phyloP scores from a whole-genome alignment of 306 rosid genomes.

The Quercus dentata region DNA sequence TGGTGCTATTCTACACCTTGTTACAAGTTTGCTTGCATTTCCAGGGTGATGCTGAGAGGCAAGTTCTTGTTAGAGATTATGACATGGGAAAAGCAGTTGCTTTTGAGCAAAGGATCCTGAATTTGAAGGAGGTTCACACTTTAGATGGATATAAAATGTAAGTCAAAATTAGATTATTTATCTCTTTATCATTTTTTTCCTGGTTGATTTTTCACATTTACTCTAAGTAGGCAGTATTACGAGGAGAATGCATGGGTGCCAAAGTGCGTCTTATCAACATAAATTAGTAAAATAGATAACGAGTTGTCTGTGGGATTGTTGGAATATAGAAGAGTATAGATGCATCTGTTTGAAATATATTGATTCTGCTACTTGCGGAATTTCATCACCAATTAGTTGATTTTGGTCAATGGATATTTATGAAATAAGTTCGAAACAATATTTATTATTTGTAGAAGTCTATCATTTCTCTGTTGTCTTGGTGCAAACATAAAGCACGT shows the following conservation, averaged over 20 bases:
- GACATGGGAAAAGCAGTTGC: conserved; percentile 73
- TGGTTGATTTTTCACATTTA: not conserved
- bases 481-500: not conserved
- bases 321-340: not conserved
- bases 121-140: conserved; percentile 79
- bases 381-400: not conserved
- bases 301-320: not conserved
- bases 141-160: conserved; percentile 69
- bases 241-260: not conserved
- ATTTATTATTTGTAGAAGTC: not conserved
- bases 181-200: not conserved
- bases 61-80: conserved; percentile 72
- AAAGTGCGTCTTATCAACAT: not conserved
- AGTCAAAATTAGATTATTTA: conserved; percentile 18
- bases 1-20: not conserved
- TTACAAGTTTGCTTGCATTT: conserved; percentile 22
- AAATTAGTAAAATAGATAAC: not conserved
- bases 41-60: conserved; percentile 85
- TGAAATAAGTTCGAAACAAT: not conserved
- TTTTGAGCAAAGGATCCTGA: conserved; percentile 62
- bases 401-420: not conserved
- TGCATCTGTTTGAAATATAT: not conserved
- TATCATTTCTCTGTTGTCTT: not conserved
- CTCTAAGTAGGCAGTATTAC: not conserved
- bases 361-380: not conserved